Evolutionary conservation across 345 rosid species (phyloP).

Genomic region (Hibiscus trionum): DNA sequence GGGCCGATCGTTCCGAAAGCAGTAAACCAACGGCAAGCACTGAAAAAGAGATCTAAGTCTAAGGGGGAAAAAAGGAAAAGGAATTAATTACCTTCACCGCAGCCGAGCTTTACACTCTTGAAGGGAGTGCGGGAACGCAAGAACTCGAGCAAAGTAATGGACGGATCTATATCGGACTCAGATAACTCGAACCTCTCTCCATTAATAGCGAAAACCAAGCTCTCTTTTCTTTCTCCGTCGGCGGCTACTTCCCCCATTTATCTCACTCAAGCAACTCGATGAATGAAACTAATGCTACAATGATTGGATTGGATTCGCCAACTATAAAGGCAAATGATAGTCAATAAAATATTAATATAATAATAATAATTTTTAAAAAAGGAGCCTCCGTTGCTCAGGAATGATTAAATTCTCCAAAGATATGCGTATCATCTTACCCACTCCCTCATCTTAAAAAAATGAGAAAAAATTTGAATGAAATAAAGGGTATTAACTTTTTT

Average conservation of each 20-base stretch:
- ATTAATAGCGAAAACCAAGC: neutral
- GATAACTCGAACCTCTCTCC: neutral
- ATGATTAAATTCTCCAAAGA: constrained; percentile 16
- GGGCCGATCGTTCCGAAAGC: too few species aligned
- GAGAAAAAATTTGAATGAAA: too few species aligned
- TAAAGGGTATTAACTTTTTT: too few species aligned
- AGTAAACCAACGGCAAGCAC: too few species aligned
- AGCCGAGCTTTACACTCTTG: neutral
- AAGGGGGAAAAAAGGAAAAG: too few species aligned
- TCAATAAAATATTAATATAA: too few species aligned
- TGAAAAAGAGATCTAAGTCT: too few species aligned
- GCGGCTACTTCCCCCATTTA: neutral
- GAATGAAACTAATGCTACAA: constrained; percentile 50
- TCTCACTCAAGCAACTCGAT: neutral
- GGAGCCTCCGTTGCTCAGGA: constrained; percentile 23
- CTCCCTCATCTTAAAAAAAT: too few species aligned
- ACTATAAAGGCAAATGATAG: neutral
- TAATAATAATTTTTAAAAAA: too few species aligned
- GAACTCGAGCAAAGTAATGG: neutral
- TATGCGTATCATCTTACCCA: too few species aligned
- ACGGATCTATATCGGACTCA: neutral
- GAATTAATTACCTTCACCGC: neutral
- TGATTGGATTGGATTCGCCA: neutral
- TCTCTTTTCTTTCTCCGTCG: neutral
- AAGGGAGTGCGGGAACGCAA: neutral